phyloP scores from a whole-genome alignment of 495 filamentous ascomycete genomes.

The Letharia lupina region DNA sequence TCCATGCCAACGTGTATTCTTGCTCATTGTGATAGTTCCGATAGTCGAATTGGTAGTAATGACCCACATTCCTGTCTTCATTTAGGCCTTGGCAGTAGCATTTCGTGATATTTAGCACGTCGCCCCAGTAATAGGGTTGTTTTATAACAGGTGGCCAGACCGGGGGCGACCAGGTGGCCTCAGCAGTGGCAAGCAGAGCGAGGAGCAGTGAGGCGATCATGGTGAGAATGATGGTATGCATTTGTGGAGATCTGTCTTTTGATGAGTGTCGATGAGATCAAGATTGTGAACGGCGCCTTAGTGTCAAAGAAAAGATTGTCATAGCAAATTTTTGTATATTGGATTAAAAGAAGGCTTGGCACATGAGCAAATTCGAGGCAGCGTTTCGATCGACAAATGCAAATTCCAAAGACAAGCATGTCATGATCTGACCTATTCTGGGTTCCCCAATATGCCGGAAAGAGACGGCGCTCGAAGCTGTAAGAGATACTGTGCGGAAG shows the following conservation, averaged over 20 bases:
- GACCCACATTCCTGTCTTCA: not conserved
- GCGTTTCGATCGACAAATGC: not conserved
- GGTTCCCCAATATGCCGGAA: not conserved
- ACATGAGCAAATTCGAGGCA: not conserved
- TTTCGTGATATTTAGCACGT: not conserved
- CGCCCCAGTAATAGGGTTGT: not conserved
- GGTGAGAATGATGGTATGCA: not conserved
- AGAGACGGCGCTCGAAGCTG: not conserved
- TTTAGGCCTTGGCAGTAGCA: not conserved
- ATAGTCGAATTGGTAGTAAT: slow-evolving; percentile 1
- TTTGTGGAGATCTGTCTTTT: not conserved
- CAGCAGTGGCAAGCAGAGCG: not conserved
- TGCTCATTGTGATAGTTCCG: not conserved
- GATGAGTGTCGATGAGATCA: not conserved
- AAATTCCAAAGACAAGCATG: not conserved
- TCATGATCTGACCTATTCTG: not conserved
- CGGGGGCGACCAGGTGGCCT: not conserved
- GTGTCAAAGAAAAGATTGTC: not conserved
- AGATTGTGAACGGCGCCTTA: not conserved
- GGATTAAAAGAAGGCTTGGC: not conserved
- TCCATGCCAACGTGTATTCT: not conserved
- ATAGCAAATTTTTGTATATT: not conserved
- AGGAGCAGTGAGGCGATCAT: not conserved
- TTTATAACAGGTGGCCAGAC: not conserved
- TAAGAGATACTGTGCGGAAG: not conserved